These are phyloP conservation scores for Acanthamoeba comandoni DNA, from an alignment of 208 protist genomes.

Conservation along the genomic window DNA sequence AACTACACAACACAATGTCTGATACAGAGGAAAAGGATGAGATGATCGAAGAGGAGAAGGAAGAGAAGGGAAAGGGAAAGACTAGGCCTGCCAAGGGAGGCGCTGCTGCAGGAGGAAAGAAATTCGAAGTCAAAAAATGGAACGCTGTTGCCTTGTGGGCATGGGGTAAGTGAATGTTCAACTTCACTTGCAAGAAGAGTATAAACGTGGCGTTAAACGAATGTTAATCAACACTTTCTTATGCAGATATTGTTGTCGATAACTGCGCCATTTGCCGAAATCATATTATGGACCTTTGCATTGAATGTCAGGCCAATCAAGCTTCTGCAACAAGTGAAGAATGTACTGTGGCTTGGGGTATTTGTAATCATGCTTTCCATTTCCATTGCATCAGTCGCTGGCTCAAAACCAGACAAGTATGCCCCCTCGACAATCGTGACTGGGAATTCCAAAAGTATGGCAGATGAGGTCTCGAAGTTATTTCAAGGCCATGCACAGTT, in stretches of 20 bases:
- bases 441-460: slow-evolving; percentile 97
- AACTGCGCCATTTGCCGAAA: slow-evolving; percentile 98
- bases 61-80: slow-evolving; percentile 19
- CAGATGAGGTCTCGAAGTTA: no score
- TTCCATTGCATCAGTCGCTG: slow-evolving; percentile 98
- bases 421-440: slow-evolving; percentile 96
- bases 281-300: slow-evolving; percentile 98
- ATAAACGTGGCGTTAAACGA: background rate
- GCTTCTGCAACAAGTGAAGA: slow-evolving; percentile 92
- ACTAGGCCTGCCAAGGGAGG: background rate
- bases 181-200: slow-evolving; percentile 13
- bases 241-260: slow-evolving; percentile 96
- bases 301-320: slow-evolving; percentile 97
- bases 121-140: slow-evolving; percentile 96
- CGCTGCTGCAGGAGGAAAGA: slow-evolving; percentile 72
- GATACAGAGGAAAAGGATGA: slow-evolving; percentile 65
- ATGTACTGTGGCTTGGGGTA: slow-evolving; percentile 97
- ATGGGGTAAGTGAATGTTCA: slow-evolving; percentile 93
- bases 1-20: slow-evolving; percentile 47
- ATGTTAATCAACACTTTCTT: no score
- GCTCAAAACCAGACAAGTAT: slow-evolving; percentile 98
- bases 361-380: slow-evolving; percentile 98
- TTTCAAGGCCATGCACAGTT: no score
- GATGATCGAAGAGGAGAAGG: slow-evolving; percentile 34
- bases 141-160: slow-evolving; percentile 98